Percentiles rank a stretch among this genome's conserved stretches.
These are phyloP conservation scores for Ramaria sp. DNA, from an alignment of 768 basidiomycete genomes.

Conservation along the genomic window DNA sequence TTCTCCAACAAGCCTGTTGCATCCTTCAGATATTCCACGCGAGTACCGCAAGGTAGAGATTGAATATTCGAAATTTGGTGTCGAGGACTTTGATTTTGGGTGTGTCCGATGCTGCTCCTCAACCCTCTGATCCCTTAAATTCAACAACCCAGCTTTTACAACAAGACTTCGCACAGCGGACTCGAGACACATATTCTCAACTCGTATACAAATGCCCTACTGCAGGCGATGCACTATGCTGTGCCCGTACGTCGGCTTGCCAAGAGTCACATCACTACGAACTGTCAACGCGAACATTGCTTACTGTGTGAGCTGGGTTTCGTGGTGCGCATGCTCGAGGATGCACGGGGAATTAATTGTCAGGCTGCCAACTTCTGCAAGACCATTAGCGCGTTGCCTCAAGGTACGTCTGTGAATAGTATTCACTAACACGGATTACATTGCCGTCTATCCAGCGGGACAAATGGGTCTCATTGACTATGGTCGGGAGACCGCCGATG, in stretches of 20 bases:
- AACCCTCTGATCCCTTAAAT: neutral
- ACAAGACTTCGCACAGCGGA: conserved; percentile 82
- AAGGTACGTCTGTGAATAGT: conserved; percentile 38
- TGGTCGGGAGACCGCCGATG: conserved; percentile 59
- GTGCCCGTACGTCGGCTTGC: conserved; percentile 70
- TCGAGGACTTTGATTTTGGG: conserved; percentile 99
- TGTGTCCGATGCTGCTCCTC: conserved; percentile 22
- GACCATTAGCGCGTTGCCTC: conserved; percentile 80
- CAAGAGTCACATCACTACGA: conserved; percentile 83
- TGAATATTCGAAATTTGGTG: conserved; percentile 96
- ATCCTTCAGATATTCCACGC: conserved; percentile 55
- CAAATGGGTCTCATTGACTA: conserved; percentile 72
- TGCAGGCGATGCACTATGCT: conserved; percentile 86
- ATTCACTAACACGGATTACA: neutral
- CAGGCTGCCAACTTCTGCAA: conserved; percentile 97
- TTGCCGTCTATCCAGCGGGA: neutral
- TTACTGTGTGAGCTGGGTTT: conserved; percentile 93
- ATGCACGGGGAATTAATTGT: conserved; percentile 88
- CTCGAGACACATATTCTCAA: conserved; percentile 95
- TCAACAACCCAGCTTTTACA: conserved; percentile 63
- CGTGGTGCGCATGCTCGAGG: conserved; percentile 89
- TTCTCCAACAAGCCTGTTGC: conserved; percentile 40
- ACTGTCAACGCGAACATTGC: conserved; percentile 86
- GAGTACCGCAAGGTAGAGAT: conserved; percentile 92
- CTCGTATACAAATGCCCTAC: conserved; percentile 87